phyloP scores from a whole-genome alignment of 345 rosid genomes.

The Aethionema arabicum region DNA sequence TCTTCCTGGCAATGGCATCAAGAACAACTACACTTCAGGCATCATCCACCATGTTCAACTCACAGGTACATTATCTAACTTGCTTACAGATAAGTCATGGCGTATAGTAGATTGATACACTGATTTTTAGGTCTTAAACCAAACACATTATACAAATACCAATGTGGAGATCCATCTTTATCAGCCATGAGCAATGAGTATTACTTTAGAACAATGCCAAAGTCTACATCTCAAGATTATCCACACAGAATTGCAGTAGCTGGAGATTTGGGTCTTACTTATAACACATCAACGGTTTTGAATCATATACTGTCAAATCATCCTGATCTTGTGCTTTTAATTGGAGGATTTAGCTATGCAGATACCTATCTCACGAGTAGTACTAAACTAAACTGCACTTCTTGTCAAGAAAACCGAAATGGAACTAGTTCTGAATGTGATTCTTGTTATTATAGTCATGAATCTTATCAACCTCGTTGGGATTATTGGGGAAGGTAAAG shows the following conservation, averaged over 20 bases:
- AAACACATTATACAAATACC: conserved; percentile 53
- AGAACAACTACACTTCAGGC: conserved; percentile 80
- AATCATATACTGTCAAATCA: conserved; percentile 58
- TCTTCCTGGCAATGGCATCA: conserved; percentile 49
- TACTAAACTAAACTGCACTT: conserved; percentile 51
- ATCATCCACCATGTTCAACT: conserved; percentile 83
- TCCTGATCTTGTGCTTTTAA: conserved; percentile 77
- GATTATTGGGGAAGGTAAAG: conserved; percentile 92
- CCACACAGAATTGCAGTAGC: conserved; percentile 69
- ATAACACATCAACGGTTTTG: conserved; percentile 66
- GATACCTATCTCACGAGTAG: conserved; percentile 70
- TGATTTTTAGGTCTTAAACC: conserved; percentile 53
- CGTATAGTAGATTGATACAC: background rate
- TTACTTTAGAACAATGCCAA: conserved; percentile 77
- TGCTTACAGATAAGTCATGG: background rate
- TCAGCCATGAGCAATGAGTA: conserved; percentile 53
- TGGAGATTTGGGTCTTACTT: conserved; percentile 86
- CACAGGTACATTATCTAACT: conserved; percentile 36
- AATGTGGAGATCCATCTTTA: conserved; percentile 70
- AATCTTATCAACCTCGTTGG: conserved; percentile 96
- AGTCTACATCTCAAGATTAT: conserved; percentile 47
- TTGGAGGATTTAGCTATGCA: conserved; percentile 81
- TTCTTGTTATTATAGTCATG: conserved; percentile 27
- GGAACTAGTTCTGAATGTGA: conserved; percentile 15
- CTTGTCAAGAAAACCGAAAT: conserved; percentile 31